Evolutionary conservation across 2,329 filamentous ascomycete genomes (phyloP), one percentile per base, ranked within the genome.

Genomic region (Penicillium sp.): DNA sequence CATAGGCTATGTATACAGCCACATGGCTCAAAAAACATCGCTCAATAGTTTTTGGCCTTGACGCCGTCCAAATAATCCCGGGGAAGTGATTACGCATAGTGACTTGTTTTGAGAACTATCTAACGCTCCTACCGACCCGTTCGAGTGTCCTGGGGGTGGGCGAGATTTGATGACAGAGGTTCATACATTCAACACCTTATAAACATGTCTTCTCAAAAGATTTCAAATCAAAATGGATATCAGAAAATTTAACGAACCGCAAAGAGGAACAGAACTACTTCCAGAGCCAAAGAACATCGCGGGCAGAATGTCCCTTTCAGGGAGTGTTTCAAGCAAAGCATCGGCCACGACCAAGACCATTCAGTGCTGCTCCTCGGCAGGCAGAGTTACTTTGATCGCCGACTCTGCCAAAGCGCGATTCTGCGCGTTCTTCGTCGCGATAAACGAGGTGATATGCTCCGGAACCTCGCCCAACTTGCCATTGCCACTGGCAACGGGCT

Each of bases 381-480:
- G 73, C 42, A 75, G 63, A 20, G 62, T 15, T 28, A 70, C 54
- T 22, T 63, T 61, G 10, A 73, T 67, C 22, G 76, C 76, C 39
- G 62, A 63, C 53, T 68, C 63, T 10, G 82, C 81, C 72, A 83
- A 77, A 41, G 71, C 68, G 50, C 66, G 70, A 57, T 80, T 82
- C 61, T 69, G 66, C 41, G 71, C 69, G 70, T 84, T 86, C 63
- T 75, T 77, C 55, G 77, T 76, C 52, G 80, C 75, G 50, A 85
- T 76, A 72, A 82, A 88, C 4, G 76, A 77, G 52, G 69, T 76
- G 55, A 94, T 76, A 76, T 92, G 87, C 61, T 75, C 80, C 8
- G 91, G 90, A 17, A 90, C 77, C 8, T 82, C 72, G 34, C 77
- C 72, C 3, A 88, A 80, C 63, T 79, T 75, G 70, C 91, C 91